Evolutionary conservation across 2,329 filamentous ascomycete species (phyloP), one percentile per base, ranked within the genome.

Genomic region (Verticillium albo-atrum): DNA sequence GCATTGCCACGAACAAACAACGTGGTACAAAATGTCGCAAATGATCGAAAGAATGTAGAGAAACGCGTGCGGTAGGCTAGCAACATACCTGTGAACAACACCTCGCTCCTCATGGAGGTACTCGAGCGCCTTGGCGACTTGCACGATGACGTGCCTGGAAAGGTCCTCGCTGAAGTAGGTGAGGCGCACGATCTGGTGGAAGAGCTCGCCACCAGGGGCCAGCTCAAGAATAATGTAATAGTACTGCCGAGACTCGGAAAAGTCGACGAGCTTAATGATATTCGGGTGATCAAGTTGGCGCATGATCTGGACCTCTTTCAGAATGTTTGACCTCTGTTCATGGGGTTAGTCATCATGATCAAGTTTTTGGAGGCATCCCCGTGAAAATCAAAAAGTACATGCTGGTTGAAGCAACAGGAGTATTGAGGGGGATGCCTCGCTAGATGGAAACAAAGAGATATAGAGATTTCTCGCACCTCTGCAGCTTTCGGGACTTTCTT

Each of bases 291-390:
- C 92, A 54, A 99, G 82, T 70, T 96, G 90, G 64, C 93, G 91
- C 94, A 99, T 99, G 67, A 99, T 99, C 70, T 97, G 91, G 15
- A 99, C 95, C 75, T 99, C 95, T 77, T 99, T 99, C 62, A 99
- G 79, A 65, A 99, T 98, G 70, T 98, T 99, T 64, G 94, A 91
- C 77, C 95, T 86, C 95, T 99, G 74, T 47, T 12, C 17, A 7
- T 23, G 65, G 27, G 64, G 62, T 27, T 63, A 55, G 67, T 76
- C 68, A 75, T 70, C 60, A 58, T 47, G 42, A 20, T 47, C 26
- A 17, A 55, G 56, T 14, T 30, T 50, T 12, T 17, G 25, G 58
- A 54, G 60, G 60, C 60, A 62, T 64, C 64, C 59, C 66, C 56
- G 58, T 51, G 60, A 47, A 37, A 58, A 53, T 58, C 42, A 54